Evolutionary conservation across 2,329 filamentous ascomycete species (phyloP).

Genomic region (Penicillium sclerotiorum): DNA sequence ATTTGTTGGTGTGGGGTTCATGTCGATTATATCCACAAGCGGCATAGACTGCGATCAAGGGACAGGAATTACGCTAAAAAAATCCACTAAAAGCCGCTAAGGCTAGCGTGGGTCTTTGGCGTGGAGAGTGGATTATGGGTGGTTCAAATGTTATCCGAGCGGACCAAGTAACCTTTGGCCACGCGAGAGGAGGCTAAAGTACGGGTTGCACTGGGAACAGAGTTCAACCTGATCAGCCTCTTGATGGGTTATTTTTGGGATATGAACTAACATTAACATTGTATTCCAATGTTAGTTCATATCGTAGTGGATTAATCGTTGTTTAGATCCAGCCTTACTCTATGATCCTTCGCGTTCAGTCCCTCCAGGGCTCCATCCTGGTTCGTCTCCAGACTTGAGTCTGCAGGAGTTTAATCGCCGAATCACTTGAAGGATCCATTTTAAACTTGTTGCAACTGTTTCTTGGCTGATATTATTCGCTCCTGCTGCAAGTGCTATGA

Average conservation of each 20-base stretch:
- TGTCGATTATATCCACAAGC: background rate
- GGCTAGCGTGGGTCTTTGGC: background rate
- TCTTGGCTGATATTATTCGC: background rate
- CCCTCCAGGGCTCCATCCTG: too few species aligned
- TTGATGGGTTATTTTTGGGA: background rate
- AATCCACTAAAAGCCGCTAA: background rate
- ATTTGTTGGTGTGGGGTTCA: background rate
- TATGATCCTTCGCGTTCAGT: too few species aligned
- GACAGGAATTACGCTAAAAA: background rate
- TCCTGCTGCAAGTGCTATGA: background rate
- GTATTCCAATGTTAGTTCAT: too few species aligned
- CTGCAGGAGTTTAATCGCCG: too few species aligned
- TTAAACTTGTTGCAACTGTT: too few species aligned
- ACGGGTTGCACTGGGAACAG: constrained; percentile 1
- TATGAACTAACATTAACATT: background rate
- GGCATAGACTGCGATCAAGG: background rate
- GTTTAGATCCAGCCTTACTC: too few species aligned
- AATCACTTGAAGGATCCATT: too few species aligned
- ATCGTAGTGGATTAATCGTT: too few species aligned
- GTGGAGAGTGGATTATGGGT: background rate
- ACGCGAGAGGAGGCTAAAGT: constrained; percentile 1
- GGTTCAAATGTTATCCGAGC: background rate
- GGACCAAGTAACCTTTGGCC: background rate
- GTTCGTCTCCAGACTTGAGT: too few species aligned
- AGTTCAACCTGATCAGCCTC: background rate